Evolutionary conservation across 1,139 yeast genomes (phyloP), one percentile per base, ranked within the genome.

Genomic region (Hemisphaericaspora subhashii): DNA sequence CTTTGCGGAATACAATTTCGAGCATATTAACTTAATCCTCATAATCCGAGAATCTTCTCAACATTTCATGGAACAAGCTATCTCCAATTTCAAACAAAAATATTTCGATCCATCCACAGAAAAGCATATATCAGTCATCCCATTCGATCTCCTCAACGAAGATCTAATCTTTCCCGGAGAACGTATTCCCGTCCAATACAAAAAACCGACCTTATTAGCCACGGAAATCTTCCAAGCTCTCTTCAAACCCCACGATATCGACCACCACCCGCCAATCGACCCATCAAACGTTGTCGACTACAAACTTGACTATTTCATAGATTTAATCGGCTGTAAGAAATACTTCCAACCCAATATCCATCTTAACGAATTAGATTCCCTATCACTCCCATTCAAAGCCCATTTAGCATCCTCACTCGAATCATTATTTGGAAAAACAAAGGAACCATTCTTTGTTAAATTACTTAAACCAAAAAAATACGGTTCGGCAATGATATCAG

Each of bases 151-250:
- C 50, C 56, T 43, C 3, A 64, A 66, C 41, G 67, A 62, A 18
- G 74, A 68, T 40, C 43, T 70, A 10, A 54, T 62, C 4, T 55
- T 68, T 18, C 64, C 69, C 1, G 72, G 73, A 3, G 75, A 70
- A 35, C 54, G 49, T 35, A 44, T 53, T 0, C 68, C 72, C 1
- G 50, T 62, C 3, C 58, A 60, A 43, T 71, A 60, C 51, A 72
- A 71, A 50, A 68, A 69, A 44, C 68, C 65, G 1, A 68, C 66
- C 35, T 58, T 64, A 25, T 66, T 72, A 49, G 73, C 75, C 2
- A 50, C 64, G 3, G 74, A 72, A 40, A 51, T 72, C 2, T 47
- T 72, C 20, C 68, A 65, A 36, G 65, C 68, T 1, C 44, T 71
- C 35, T 61, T 71, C 33, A 45, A 37, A 33, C 46, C 50, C 42